Evolutionary conservation across 441 rosid species (phyloP).

Genomic region (Arabidopsis lyrata): DNA sequence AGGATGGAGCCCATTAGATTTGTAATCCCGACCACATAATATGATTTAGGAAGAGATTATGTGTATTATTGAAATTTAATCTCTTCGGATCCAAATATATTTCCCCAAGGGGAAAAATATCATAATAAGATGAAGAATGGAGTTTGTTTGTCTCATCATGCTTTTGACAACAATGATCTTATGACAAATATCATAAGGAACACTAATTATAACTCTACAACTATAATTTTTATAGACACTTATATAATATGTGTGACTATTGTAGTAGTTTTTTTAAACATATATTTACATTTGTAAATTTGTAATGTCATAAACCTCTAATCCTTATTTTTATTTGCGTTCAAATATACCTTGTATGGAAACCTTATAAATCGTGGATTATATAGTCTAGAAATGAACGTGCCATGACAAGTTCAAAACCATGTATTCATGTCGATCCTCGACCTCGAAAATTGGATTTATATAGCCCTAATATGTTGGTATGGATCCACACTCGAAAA

Average conservation of each 20-base stretch:
- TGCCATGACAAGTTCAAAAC: background rate
- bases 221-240: background rate
- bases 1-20: slow-evolving; percentile 30
- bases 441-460: slow-evolving; percentile 3
- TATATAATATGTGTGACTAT: background rate
- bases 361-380: background rate
- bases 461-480: background rate
- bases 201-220: background rate
- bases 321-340: background rate
- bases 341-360: background rate
- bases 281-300: background rate
- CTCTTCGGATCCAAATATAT: slow-evolving; percentile 11
- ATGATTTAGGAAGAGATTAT: slow-evolving; percentile 21
- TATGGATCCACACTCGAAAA: slow-evolving; percentile 11
- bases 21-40: slow-evolving; percentile 39
- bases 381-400: slow-evolving; percentile 3
- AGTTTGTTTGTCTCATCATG: slow-evolving; percentile 34
- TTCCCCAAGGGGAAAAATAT: slow-evolving; percentile 3
- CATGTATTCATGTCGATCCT: slow-evolving; percentile 24
- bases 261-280: background rate
- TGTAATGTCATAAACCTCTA: background rate
- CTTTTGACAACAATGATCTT: slow-evolving; percentile 18
- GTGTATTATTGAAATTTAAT: slow-evolving; percentile 19
- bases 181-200: background rate
- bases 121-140: slow-evolving; percentile 14